Conservation (phyloP, 768 basidiomycete genomes). For the Termitomyces eurrhizus region DNA sequence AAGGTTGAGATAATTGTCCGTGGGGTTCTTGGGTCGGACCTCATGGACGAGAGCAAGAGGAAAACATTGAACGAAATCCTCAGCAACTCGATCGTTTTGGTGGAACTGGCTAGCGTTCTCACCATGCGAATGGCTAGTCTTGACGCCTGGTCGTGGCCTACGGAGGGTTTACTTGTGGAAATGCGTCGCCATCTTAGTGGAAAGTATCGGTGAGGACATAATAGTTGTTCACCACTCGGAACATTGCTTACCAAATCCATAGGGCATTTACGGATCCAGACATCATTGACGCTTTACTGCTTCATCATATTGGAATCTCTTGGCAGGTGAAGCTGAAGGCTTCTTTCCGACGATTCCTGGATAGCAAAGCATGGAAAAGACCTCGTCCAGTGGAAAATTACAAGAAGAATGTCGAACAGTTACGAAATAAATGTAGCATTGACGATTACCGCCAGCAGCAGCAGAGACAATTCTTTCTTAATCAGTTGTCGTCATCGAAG, state of each 20-base stretch:
- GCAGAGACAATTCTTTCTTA: constrained; percentile 29
- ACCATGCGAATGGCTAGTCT: constrained; percentile 41
- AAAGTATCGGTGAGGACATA: constrained; percentile 33
- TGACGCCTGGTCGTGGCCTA: constrained; percentile 41
- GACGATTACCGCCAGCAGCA: constrained; percentile 21
- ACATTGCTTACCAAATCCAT: neutral
- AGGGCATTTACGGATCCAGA: constrained; percentile 48
- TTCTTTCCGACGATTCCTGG: constrained; percentile 25
- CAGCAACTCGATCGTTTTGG: constrained; percentile 32
- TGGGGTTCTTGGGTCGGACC: constrained; percentile 30
- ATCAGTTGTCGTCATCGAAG: constrained; percentile 26
- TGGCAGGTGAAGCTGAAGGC: constrained; percentile 38
- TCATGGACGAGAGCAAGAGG: constrained; percentile 37
- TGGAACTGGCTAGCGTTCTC: constrained; percentile 40
- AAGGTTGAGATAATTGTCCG: constrained; percentile 30
- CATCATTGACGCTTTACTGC: constrained; percentile 39
- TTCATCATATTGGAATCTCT: constrained; percentile 38
- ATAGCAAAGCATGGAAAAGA: constrained; percentile 35
- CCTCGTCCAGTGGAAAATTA: constrained; percentile 12
- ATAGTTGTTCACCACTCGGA: neutral
- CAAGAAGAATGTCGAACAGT: constrained; percentile 19
- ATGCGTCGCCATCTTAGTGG: constrained; percentile 46
- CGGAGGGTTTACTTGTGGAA: constrained; percentile 36
- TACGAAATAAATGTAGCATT: constrained; percentile 19
- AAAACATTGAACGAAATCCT: constrained; percentile 38